These are phyloP conservation scores for Termitomyces sp. DNA, from an alignment of 768 basidiomycete genomes.

Conservation along the genomic window DNA sequence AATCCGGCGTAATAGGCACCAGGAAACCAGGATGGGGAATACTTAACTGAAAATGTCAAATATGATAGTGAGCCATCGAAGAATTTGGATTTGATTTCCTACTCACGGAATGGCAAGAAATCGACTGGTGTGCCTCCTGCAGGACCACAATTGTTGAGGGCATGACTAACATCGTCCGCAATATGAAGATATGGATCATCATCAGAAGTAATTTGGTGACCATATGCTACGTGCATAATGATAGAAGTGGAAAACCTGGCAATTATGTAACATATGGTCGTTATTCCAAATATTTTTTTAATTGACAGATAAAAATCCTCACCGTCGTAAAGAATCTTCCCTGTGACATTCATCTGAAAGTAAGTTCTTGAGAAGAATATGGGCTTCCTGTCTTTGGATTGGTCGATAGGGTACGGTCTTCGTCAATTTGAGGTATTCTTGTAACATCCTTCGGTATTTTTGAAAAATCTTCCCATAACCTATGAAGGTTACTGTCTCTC, in stretches of 20 bases:
- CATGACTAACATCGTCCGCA: constrained; percentile 27
- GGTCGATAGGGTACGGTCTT: no score
- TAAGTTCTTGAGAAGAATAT: no score
- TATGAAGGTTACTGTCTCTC: background rate
- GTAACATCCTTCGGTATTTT: no score
- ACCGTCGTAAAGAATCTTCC: constrained; percentile 17
- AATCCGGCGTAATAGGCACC: no score
- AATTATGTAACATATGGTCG: background rate
- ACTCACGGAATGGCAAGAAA: constrained; percentile 23
- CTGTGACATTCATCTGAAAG: constrained; percentile 20
- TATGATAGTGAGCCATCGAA: background rate
- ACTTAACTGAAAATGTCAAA: no score
- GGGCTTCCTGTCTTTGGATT: no score
- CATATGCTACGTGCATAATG: constrained; percentile 27
- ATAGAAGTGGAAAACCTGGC: constrained; percentile 9
- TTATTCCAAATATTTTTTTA: background rate
- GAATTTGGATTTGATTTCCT: background rate
- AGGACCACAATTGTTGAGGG: constrained; percentile 20
- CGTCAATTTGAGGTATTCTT: constrained; percentile 2
- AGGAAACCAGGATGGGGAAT: no score
- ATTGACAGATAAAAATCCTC: background rate
- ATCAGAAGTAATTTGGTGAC: constrained; percentile 23
- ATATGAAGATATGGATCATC: no score
- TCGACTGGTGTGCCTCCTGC: no score
- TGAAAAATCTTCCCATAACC: constrained; percentile 24